These are phyloP conservation scores for Choiromyces venosus DNA, from an alignment of 495 filamentous ascomycete genomes.

Conservation along the genomic window DNA sequence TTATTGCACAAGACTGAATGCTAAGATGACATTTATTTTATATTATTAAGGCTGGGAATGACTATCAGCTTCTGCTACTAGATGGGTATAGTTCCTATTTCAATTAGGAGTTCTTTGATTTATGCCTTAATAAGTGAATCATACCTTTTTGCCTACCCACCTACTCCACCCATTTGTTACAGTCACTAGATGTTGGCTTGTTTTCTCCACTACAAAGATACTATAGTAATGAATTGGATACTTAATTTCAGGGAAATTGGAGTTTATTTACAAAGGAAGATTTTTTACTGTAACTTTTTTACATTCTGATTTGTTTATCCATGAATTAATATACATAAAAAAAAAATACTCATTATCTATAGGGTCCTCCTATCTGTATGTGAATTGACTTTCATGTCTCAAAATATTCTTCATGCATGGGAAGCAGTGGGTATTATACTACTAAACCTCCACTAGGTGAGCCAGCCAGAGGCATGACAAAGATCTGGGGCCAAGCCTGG, in stretches of 20 bases:
- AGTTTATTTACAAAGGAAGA: background rate
- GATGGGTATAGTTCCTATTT: background rate
- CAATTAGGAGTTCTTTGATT: background rate
- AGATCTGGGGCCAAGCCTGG: background rate
- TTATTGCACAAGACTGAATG: background rate
- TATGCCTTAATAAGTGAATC: background rate
- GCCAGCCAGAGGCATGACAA: background rate
- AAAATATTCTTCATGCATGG: background rate
- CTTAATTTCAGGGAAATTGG: background rate
- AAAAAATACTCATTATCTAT: background rate
- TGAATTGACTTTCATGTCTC: background rate
- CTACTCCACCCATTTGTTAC: background rate
- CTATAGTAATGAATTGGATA: background rate
- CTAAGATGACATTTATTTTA: background rate
- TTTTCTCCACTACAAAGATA: background rate
- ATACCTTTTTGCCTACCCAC: background rate
- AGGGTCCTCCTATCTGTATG: background rate
- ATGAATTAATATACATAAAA: background rate
- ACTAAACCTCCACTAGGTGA: too few species aligned
- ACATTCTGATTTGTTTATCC: background rate
- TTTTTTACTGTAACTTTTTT: background rate
- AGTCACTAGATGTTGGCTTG: constrained; percentile 19
- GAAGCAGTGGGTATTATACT: too few species aligned
- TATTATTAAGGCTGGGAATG: background rate
- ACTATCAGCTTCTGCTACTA: background rate